Base-by-base conservation (phyloP, 202 grass and related monocot genomes). In the Musa balbisiana region DNA sequence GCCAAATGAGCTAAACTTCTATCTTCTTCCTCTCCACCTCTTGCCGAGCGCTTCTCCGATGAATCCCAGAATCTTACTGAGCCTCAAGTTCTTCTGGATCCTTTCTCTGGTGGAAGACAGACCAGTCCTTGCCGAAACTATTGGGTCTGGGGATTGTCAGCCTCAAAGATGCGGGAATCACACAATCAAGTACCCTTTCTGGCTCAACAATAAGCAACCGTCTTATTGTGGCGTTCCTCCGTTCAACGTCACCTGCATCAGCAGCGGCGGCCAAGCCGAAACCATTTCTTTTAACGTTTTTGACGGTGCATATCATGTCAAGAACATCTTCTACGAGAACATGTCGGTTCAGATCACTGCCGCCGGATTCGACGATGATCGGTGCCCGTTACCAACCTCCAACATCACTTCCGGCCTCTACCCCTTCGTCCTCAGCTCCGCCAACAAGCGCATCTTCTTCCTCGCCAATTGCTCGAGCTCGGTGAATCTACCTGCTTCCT, bases 361-460 rank as follows among this genome's bases (percentile, higher is more conserved):
- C 10, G 15, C 29, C 67, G 2, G 4, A 2, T 9, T 2, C 26
- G 16, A 13, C 4, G 10, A 26, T 1, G 10, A 11, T 26, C 13
- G 21, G 2, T 11, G 5, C 8, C n/a, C 33, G 33, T 43, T 26
- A 65, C 67, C 11, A 2, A 14, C 11, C 8, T 0, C 0, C 13
- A 27, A 11, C 19, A 15, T 23, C 71, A 26, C 11, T n/a, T 3
- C 51, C 51, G 22, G 1, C 14, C 0, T 55, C 53, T 73, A 13
- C 13, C 71, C 71, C 11, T 29, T 55, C 22, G 19, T 0, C 23
- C 13, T 10, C 22, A 55, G 21, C 52, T 1, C n/a, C 13, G 8
- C 52, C 3, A 73, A 73, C 71, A 73, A 73, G 52, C 22, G 2
- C 2, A 55, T 73, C 52, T 73, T 73, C 71, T 73, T 73, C 67